A percentile compares a stretch with the other conserved stretches of the same genome.
Conservation (phyloP, 1,139 yeast genomes). For the Magnusiomyces tetraspermus region DNA sequence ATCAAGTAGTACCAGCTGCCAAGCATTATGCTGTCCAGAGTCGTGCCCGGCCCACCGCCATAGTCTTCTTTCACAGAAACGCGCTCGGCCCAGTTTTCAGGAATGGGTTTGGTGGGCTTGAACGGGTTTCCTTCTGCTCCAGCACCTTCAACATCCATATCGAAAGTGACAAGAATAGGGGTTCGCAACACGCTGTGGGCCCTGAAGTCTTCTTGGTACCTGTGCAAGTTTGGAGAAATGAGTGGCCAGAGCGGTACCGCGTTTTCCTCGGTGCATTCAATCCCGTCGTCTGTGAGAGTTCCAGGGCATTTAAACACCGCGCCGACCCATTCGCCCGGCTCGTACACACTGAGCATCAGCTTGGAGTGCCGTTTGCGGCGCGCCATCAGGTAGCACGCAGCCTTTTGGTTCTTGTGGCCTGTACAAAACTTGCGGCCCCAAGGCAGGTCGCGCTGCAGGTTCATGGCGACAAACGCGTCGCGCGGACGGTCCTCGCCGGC, state of each 20-base stretch:
- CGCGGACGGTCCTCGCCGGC: not conserved
- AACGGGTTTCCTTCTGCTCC: not conserved
- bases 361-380: not conserved
- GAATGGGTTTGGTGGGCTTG: not conserved
- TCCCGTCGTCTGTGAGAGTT: not conserved
- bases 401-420: constrained; percentile 1
- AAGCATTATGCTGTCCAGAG: not conserved
- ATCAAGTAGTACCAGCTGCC: not conserved
- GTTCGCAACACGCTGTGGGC: not conserved
- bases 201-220: not conserved
- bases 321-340: constrained; percentile 1
- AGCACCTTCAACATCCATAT: not conserved
- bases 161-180: not conserved
- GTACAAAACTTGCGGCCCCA: constrained; percentile 3
- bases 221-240: not conserved
- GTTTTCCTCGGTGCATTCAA: not conserved
- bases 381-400: not conserved
- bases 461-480: not conserved
- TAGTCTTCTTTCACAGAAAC: not conserved
- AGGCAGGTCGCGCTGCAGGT: not conserved
- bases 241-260: not conserved
- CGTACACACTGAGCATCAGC: not conserved
- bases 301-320: not conserved
- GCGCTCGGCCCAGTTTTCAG: not conserved
- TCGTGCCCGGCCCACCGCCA: not conserved